These are phyloP conservation scores for Paradendryphiella salina DNA, from an alignment of 2,329 filamentous ascomycete species.

Conservation along the genomic window DNA sequence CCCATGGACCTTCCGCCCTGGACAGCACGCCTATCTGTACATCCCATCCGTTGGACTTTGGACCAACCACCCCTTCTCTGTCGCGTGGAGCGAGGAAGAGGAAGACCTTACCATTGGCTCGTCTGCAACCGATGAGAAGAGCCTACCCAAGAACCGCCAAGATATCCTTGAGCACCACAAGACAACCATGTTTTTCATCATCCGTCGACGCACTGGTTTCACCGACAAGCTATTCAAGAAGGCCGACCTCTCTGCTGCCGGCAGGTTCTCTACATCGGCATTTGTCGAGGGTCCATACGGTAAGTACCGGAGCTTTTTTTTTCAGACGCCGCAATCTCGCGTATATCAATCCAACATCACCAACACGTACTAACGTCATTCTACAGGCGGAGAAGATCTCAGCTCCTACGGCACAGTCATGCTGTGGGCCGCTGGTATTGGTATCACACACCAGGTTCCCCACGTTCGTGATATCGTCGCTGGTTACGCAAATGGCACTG, in stretches of 20 bases:
- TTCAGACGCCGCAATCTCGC: constrained; percentile 28
- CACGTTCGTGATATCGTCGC: constrained; percentile 71
- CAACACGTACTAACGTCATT: constrained; percentile 35
- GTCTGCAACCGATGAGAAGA: constrained; percentile 48
- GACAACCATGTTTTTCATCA: constrained; percentile 74
- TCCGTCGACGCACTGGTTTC: constrained; percentile 85
- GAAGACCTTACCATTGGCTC: constrained; percentile 39
- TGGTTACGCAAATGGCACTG: constrained; percentile 66
- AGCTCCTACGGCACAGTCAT: constrained; percentile 91
- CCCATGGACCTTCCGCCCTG: constrained; percentile 74
- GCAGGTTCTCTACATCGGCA: constrained; percentile 66
- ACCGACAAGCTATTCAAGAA: constrained; percentile 78
- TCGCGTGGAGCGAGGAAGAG: constrained; percentile 74
- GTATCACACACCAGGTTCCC: constrained; percentile 92
- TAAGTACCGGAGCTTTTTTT: constrained; percentile 36
- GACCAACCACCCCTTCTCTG: constrained; percentile 79
- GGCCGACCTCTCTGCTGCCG: constrained; percentile 59
- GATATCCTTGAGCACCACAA: constrained; percentile 57
- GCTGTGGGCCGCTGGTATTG: constrained; percentile 88
- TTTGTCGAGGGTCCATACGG: constrained; percentile 87
- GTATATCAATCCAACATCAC: constrained; percentile 27
- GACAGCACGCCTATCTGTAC: constrained; percentile 80
- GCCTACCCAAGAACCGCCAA: constrained; percentile 53
- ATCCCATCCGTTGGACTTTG: constrained; percentile 71
- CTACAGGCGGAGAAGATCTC: constrained; percentile 71